Conservation (phyloP, 768 basidiomycete genomes). For the Russula brevipes region DNA sequence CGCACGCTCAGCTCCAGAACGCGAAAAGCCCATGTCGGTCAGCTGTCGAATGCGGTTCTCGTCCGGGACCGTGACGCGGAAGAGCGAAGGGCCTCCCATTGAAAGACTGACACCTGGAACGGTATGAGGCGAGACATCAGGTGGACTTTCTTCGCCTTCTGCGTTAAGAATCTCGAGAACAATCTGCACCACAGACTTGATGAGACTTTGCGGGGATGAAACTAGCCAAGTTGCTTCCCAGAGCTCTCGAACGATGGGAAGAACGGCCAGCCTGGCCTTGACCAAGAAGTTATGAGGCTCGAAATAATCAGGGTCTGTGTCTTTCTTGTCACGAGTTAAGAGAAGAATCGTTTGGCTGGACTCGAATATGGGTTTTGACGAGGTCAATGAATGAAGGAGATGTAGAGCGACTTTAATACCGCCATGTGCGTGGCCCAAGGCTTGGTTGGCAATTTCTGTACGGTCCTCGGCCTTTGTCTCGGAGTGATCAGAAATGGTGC, state of each 20-base stretch:
- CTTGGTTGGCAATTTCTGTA: slow-evolving; percentile 51
- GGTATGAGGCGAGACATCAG: slow-evolving; percentile 34
- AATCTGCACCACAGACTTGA: slow-evolving; percentile 67
- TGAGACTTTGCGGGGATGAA: slow-evolving; percentile 66
- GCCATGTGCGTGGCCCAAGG: slow-evolving; percentile 70
- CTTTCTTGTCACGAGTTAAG: slow-evolving; percentile 70
- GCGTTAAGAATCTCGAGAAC: slow-evolving; percentile 77
- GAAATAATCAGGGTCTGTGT: slow-evolving; percentile 73
- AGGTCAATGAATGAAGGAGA: slow-evolving; percentile 68
- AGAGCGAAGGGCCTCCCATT: slow-evolving; percentile 33
- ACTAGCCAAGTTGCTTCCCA: slow-evolving; percentile 87
- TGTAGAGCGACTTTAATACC: slow-evolving; percentile 79
- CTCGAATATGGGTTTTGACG: slow-evolving; percentile 77
- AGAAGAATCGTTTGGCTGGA: slow-evolving; percentile 75
- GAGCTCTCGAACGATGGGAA: slow-evolving; percentile 61
- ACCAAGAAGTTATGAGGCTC: slow-evolving; percentile 86
- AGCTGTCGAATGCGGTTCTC: slow-evolving; percentile 77
- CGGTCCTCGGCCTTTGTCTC: slow-evolving; percentile 51
- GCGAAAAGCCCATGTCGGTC: slow-evolving; percentile 95
- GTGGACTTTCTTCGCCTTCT: slow-evolving; percentile 70
- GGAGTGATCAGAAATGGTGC: slow-evolving; percentile 52
- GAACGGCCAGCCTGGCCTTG: slow-evolving; percentile 60
- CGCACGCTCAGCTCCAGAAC: slow-evolving; percentile 81
- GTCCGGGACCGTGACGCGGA: slow-evolving; percentile 50
- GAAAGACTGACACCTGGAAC: slow-evolving; percentile 32